Percentiles rank a stretch among this genome's conserved stretches.
These are phyloP conservation scores for Beauveria bassiana DNA, from an alignment of 2,329 filamentous ascomycete genomes.

Conservation along the genomic window DNA sequence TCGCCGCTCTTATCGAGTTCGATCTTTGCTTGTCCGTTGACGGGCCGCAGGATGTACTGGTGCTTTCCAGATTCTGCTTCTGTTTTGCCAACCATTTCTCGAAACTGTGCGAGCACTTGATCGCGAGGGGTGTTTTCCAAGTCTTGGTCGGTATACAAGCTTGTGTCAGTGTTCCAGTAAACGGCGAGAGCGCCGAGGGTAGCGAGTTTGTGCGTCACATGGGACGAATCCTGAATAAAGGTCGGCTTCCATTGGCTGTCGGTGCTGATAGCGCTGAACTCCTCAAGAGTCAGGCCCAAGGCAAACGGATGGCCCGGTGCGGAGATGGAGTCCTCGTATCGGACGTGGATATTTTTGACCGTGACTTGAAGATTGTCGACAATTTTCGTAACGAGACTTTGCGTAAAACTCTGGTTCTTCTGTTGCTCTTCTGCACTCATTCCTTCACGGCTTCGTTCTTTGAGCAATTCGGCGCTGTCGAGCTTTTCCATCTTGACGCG, in stretches of 20 bases:
- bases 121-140: slow-evolving; percentile 60
- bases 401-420: slow-evolving; percentile 95
- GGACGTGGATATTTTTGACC: slow-evolving; percentile 96
- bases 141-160: slow-evolving; percentile 47
- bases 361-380: slow-evolving; percentile 97
- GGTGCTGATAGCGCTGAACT: slow-evolving; percentile 95
- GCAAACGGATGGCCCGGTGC: slow-evolving; percentile 93
- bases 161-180: slow-evolving; percentile 96
- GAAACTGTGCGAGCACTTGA: slow-evolving; percentile 71
- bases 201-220: slow-evolving; percentile 86
- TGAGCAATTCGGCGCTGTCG: slow-evolving; percentile 89
- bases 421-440: slow-evolving; percentile 93
- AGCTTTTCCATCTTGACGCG: slow-evolving; percentile 98
- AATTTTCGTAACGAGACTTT: slow-evolving; percentile 90
- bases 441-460: slow-evolving; percentile 85
- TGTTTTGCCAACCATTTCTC: slow-evolving; percentile 67
- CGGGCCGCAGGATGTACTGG: slow-evolving; percentile 93
- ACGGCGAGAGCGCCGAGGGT: slow-evolving; percentile 82
- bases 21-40: slow-evolving; percentile 89
- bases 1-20: slow-evolving; percentile 92
- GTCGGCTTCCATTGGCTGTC: slow-evolving; percentile 92
- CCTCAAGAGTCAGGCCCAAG: slow-evolving; percentile 82
- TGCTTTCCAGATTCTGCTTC: slow-evolving; percentile 55
- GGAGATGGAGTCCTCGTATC: slow-evolving; percentile 96
- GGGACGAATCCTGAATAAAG: slow-evolving; percentile 81